A percentile compares a stretch with the other conserved stretches of the same genome.
phyloP scores from a whole-genome alignment of 768 basidiomycete species.

The Rhodocollybia butyracea region DNA sequence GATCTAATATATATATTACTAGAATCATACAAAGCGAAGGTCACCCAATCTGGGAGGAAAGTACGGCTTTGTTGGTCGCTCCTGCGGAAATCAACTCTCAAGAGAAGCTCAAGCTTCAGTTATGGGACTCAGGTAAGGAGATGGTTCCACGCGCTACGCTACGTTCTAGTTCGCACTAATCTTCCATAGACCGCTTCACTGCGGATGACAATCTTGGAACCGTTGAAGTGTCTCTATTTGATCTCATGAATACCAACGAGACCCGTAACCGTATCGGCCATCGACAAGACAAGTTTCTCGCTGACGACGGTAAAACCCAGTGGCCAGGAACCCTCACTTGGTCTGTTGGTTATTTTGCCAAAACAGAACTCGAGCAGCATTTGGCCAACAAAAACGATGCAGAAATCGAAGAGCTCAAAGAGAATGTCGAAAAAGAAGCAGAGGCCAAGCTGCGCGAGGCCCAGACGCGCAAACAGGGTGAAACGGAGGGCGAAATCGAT shows the following conservation, averaged over 20 bases:
- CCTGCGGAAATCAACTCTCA: constrained; percentile 64
- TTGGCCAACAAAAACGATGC: constrained; percentile 27
- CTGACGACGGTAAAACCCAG: constrained; percentile 21
- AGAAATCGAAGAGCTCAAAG: constrained; percentile 11
- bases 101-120: constrained; percentile 59
- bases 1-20: neutral
- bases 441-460: constrained; percentile 29
- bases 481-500: constrained; percentile 26
- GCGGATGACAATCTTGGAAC: constrained; percentile 50
- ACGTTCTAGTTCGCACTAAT: neutral
- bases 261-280: constrained; percentile 45
- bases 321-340: constrained; percentile 40
- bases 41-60: constrained; percentile 71
- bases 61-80: constrained; percentile 56
- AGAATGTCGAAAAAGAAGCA: constrained; percentile 32
- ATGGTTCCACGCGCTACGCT: neutral
- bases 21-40: constrained; percentile 62
- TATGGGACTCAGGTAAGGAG: constrained; percentile 66
- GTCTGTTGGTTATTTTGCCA: constrained; percentile 51
- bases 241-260: constrained; percentile 28
- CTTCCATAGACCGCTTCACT: constrained; percentile 33
- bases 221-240: constrained; percentile 37
- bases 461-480: constrained; percentile 11
- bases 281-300: constrained; percentile 43
- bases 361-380: constrained; percentile 41